Evolutionary conservation across 345 rosid genomes (phyloP).

Genomic region (Cardiospermum halicacabum): DNA sequence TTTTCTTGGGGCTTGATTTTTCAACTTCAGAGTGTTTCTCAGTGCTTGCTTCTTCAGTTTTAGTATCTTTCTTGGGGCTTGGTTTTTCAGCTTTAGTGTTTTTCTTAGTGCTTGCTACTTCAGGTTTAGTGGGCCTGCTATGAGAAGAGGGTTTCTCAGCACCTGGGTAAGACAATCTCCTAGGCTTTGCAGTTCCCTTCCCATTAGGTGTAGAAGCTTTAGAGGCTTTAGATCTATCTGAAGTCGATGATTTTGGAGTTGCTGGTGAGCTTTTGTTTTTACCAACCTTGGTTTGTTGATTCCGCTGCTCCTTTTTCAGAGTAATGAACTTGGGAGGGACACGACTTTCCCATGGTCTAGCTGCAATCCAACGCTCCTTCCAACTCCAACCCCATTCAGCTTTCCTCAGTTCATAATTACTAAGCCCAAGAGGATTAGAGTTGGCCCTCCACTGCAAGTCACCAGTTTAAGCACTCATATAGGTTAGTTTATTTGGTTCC

Average conservation of each 20-base stretch:
- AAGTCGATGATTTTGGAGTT: slow-evolving; percentile 41
- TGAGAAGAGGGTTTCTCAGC: slow-evolving; percentile 34
- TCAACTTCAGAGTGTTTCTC: slow-evolving; percentile 27
- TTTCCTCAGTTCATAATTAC: slow-evolving; percentile 57
- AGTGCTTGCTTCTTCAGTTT: slow-evolving; percentile 39
- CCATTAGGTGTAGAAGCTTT: slow-evolving; percentile 41
- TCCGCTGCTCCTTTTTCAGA: slow-evolving; percentile 52
- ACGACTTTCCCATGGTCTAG: slow-evolving; percentile 91
- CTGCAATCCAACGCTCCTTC: slow-evolving; percentile 92
- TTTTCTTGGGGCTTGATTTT: no score
- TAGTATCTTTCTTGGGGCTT: no score
- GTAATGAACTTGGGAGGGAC: slow-evolving; percentile 30
- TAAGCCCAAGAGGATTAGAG: slow-evolving; percentile 43
- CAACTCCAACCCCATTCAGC: slow-evolving; percentile 98
- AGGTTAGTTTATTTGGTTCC: neutral
- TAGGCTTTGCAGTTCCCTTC: slow-evolving; percentile 34
- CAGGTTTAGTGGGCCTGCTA: slow-evolving; percentile 16
- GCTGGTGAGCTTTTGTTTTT: slow-evolving; percentile 37
- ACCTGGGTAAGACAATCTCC: slow-evolving; percentile 69
- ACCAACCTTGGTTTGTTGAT: slow-evolving; percentile 35
- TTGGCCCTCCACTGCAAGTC: slow-evolving; percentile 76
- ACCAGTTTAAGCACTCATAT: slow-evolving; percentile 6
- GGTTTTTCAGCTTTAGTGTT: neutral
- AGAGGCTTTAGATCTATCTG: slow-evolving; percentile 16
- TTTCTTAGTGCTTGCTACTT: no score